Conservation (phyloP, 306 rosid genomes). For the Oxytropis ochrocephala region DNA sequence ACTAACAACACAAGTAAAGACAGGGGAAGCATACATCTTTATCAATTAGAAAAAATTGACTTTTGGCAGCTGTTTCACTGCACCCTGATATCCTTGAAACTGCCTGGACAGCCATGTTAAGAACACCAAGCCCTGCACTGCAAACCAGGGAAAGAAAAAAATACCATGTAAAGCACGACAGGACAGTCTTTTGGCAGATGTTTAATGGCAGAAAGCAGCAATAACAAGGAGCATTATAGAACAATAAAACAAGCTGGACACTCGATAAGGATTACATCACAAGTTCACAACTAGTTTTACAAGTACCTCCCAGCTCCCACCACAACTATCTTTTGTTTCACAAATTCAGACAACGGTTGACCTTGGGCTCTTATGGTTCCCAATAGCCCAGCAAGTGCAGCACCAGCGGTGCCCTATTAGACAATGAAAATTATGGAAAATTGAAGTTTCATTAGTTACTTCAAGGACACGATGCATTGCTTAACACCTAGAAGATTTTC, state of each 20-base stretch:
- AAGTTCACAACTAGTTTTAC: conserved; percentile 9
- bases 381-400: conserved; percentile 96
- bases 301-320: conserved; percentile 99
- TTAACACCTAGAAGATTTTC: conserved; percentile 3
- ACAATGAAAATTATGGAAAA: conserved; percentile 29
- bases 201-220: conserved; percentile 12
- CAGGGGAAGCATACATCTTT: conserved; percentile 59
- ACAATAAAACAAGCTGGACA: conserved; percentile 14
- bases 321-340: conserved; percentile 87
- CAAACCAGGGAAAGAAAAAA: conserved; percentile 17
- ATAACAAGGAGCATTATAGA: conserved; percentile 17
- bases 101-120: conserved; percentile 75
- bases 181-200: conserved; percentile 1
- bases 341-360: conserved; percentile 70
- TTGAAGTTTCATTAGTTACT: conserved; percentile 3
- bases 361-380: conserved; percentile 98
- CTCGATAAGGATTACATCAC: conserved; percentile 2
- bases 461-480: not conserved
- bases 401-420: conserved; percentile 96
- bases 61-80: conserved; percentile 47
- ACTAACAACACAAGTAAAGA: not conserved
- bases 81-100: conserved; percentile 70
- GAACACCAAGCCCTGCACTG: conserved; percentile 99
- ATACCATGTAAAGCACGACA: not conserved
- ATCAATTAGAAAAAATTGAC: conserved; percentile 69